Conservation (phyloP, 352 stramenopile genomes). For the Globisporangium parvum region DNA sequence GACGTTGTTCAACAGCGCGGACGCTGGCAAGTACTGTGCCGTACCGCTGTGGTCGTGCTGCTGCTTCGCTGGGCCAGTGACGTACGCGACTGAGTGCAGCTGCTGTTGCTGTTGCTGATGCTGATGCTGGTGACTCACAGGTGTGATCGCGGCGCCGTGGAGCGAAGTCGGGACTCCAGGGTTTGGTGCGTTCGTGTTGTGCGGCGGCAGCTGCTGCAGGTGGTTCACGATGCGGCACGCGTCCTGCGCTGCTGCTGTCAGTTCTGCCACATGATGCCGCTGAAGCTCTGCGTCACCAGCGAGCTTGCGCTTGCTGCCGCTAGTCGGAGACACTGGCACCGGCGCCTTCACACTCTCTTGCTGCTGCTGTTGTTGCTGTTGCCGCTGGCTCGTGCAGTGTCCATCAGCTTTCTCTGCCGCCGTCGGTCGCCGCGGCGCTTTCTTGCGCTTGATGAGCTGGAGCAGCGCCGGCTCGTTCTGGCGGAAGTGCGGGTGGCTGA, state of each 20-base stretch:
- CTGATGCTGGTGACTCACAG: constrained; percentile 12
- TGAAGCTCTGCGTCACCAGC: too few relatives aligned
- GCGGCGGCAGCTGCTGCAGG: constrained; percentile 6
- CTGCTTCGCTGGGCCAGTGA: constrained; percentile 17
- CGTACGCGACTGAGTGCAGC: constrained; percentile 6
- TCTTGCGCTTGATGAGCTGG: constrained; percentile 79
- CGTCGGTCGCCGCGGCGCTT: constrained; percentile 44
- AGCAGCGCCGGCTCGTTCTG: constrained; percentile 69
- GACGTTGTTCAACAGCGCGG: constrained; percentile 48
- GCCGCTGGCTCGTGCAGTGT: neutral
- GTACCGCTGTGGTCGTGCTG: neutral
- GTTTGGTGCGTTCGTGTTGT: constrained; percentile 10
- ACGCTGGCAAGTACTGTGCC: constrained; percentile 29
- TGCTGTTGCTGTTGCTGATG: constrained; percentile 1
- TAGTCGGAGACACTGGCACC: too few relatives aligned
- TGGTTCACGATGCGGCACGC: neutral
- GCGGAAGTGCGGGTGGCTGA: constrained; percentile 75
- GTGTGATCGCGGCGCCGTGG: constrained; percentile 24
- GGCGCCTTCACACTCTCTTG: too few relatives aligned
- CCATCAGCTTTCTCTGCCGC: constrained; percentile 9
- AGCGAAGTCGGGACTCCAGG: constrained; percentile 24
- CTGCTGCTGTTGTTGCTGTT: constrained; percentile 6
- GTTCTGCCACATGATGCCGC: too few relatives aligned
- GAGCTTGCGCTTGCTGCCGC: too few relatives aligned
- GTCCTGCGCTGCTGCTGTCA: too few relatives aligned